phyloP scores from a whole-genome alignment of 2,329 filamentous ascomycete species.

The Beauveria bassiana region DNA sequence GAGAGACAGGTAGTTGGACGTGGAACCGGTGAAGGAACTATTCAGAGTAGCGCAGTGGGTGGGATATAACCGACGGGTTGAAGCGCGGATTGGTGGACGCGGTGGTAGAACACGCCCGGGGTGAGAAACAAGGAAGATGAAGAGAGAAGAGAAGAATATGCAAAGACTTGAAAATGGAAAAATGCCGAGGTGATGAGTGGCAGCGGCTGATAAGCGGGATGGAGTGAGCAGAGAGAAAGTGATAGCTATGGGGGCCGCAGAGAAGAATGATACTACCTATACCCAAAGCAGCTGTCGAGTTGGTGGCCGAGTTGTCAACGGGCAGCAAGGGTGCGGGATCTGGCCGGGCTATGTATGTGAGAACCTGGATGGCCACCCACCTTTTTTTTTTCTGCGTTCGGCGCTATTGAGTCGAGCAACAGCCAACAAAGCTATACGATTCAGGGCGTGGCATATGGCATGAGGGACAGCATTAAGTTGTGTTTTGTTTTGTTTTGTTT shows the following conservation, averaged over 20 bases:
- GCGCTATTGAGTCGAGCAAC: too few species aligned
- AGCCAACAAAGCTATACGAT: too few species aligned
- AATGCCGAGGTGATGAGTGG: background rate
- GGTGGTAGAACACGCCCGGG: too few species aligned
- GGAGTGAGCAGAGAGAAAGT: background rate
- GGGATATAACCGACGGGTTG: background rate
- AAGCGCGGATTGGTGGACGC: background rate
- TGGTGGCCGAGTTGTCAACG: too few species aligned
- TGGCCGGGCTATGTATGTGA: background rate
- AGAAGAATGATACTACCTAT: background rate
- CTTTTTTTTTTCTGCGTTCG: background rate
- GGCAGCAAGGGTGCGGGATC: background rate
- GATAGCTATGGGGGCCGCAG: background rate
- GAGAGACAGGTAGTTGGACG: background rate
- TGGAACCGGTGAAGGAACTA: background rate
- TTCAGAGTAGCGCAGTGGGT: background rate
- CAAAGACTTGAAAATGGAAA: background rate
- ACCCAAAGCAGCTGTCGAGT: conserved; percentile 4
- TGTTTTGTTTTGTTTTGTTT: too few species aligned
- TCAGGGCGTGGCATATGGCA: too few species aligned
- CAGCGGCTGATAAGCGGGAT: background rate
- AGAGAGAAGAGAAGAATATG: background rate
- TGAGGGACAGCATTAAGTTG: too few species aligned
- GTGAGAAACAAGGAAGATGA: background rate
- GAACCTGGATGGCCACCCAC: conserved; percentile 9